Evolutionary conservation across 108 stramenopile genomes (phyloP).

Genomic region (Fistulifera pelliculosa): DNA sequence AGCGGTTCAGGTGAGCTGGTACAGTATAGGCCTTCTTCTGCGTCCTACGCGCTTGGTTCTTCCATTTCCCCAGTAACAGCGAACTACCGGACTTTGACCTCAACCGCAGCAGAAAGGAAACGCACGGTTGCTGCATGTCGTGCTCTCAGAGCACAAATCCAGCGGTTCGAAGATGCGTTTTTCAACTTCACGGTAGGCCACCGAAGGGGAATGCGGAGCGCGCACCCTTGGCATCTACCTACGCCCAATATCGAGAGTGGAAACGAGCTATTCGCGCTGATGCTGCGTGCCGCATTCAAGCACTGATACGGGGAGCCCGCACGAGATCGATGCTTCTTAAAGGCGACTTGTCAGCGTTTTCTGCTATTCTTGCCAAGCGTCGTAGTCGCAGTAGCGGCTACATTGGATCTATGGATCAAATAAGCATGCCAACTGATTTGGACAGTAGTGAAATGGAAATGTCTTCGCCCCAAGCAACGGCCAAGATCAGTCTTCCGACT

Average conservation of each 20-base stretch:
- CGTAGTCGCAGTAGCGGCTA: slow-evolving; percentile 11
- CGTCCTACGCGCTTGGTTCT: slow-evolving; percentile 14
- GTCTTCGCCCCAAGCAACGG: no score
- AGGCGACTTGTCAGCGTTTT: slow-evolving; percentile 36
- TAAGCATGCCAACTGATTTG: slow-evolving; percentile 62
- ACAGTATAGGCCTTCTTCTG: slow-evolving; percentile 29
- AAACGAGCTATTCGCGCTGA: slow-evolving; percentile 84
- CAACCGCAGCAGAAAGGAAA: slow-evolving; percentile 77
- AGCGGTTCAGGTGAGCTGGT: slow-evolving; percentile 24
- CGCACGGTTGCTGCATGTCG: slow-evolving; percentile 82
- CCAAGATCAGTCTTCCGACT: no score
- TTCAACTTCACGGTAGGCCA: slow-evolving; percentile 60
- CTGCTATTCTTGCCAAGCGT: slow-evolving; percentile 35
- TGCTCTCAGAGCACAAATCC: slow-evolving; percentile 76
- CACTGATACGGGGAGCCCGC: slow-evolving; percentile 57
- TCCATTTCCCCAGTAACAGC: slow-evolving; percentile 23
- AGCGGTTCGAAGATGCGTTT: slow-evolving; percentile 83
- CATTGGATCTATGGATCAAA: slow-evolving; percentile 25
- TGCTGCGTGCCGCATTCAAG: slow-evolving; percentile 78
- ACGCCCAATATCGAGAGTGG: slow-evolving; percentile 84
- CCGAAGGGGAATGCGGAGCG: slow-evolving; percentile 78
- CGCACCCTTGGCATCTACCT: slow-evolving; percentile 79
- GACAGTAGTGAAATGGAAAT: no score
- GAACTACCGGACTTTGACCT: slow-evolving; percentile 74
- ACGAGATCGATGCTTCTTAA: slow-evolving; percentile 39